These are phyloP conservation scores for Wallacemonas rigidus DNA, from an alignment of 208 protist genomes.

Conservation along the genomic window DNA sequence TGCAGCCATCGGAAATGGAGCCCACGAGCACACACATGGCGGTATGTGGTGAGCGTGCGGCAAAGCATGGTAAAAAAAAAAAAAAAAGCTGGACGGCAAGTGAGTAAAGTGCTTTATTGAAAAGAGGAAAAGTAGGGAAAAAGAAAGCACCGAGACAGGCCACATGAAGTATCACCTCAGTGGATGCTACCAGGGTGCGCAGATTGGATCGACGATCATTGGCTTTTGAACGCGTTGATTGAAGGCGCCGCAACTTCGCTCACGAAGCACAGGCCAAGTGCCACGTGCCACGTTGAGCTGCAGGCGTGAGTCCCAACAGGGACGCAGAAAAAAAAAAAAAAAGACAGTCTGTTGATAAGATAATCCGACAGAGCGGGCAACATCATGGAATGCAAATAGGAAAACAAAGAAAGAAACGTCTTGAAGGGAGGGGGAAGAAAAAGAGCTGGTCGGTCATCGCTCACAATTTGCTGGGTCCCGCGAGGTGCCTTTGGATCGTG, in stretches of 20 bases:
- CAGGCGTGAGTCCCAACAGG: not conserved
- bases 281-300: not conserved
- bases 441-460: not conserved
- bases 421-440: constrained; percentile 8
- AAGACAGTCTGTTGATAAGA: not conserved
- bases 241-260: not conserved
- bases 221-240: constrained; percentile 9
- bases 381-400: not conserved
- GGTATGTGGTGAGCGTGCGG: too few relatives aligned
- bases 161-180: not conserved
- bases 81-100: not conserved
- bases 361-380: not conserved
- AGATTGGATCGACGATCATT: not conserved
- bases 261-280: not conserved
- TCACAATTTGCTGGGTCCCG: constrained; percentile 10
- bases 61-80: constrained; percentile 2
- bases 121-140: not conserved
- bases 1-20: too few relatives aligned
- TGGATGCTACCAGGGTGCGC: not conserved
- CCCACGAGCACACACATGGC: too few relatives aligned
- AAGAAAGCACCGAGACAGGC: constrained; percentile 2
- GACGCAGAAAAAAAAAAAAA: not conserved
- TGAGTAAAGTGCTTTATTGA: too few relatives aligned
- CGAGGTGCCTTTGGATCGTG: constrained; percentile 42
- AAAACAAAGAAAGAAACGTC: not conserved